A percentile compares a stretch with the other conserved stretches of the same genome.
phyloP scores from a whole-genome alignment of 2,329 filamentous ascomycete species.

The Sporothrix inflata region DNA sequence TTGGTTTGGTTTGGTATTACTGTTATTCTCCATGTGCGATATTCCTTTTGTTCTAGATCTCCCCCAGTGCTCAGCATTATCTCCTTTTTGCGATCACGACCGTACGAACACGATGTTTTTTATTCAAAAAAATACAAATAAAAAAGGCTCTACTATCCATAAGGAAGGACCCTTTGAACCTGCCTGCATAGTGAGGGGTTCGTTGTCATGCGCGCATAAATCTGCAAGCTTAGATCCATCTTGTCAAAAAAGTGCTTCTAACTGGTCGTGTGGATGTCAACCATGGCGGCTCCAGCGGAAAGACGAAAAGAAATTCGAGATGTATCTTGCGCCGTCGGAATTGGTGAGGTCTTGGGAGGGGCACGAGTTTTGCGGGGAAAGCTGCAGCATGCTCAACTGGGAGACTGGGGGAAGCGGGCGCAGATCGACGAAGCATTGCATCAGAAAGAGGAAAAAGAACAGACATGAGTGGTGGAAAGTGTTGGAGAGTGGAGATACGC shows the following conservation, averaged over 20 bases:
- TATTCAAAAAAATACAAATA: neutral
- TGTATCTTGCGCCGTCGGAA: neutral
- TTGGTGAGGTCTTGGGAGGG: too few relatives aligned
- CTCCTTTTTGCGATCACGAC: neutral
- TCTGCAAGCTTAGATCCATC: neutral
- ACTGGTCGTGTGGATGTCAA: neutral
- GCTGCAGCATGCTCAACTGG: constrained; percentile 4
- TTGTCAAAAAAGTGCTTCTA: neutral
- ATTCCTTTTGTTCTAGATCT: neutral
- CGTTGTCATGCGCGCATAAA: neutral
- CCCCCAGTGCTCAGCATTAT: constrained; percentile 11
- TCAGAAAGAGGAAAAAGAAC: neutral
- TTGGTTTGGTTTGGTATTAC: neutral
- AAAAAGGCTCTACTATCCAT: neutral
- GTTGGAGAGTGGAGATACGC: neutral
- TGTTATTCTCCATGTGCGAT: neutral
- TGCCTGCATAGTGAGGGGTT: too few relatives aligned
- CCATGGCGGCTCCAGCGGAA: constrained; percentile 9
- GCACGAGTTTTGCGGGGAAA: constrained; percentile 23
- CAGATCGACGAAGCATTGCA: constrained; percentile 14
- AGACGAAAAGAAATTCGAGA: neutral
- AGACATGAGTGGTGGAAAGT: neutral
- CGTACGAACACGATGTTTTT: constrained; percentile 7
- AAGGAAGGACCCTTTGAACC: neutral
- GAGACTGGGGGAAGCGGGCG: neutral